Evolutionary conservation across 2,329 filamentous ascomycete genomes (phyloP), one percentile per base, ranked within the genome.

Genomic region (Paecilomyces variotii): DNA sequence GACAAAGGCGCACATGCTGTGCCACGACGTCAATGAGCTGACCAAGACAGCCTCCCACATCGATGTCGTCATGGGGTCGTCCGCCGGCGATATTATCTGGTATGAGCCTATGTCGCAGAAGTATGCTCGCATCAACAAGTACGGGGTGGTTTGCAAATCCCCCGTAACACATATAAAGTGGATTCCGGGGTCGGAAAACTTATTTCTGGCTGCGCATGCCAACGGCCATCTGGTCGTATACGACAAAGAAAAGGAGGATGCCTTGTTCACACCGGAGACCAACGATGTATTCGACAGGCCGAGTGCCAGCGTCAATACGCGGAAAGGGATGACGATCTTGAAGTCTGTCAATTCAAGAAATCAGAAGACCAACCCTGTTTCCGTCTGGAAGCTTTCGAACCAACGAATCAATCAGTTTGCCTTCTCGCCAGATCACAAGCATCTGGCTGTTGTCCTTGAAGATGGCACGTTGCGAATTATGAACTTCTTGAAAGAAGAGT

Each of bases 51-150:
- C 83, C 2, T 85, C 82, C 4, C 93, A 97, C 69, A 82, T 99
- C 50, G 94, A 99, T 71, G 81, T 99, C 24, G 86, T 96, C 59
- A 89, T 99, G 86, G 94, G 94, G 0, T 97, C 96, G 69, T 97
- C 93, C 5, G 95, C 92, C 0, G 91, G 92, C 45, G 94, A 99
- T 73, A 91, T 99, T 54, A 93, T 99, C 62, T 99, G 94, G 94
- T 97, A 94, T 80, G 94, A 99, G 74, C 92, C 94, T 10, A 90
- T 97, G 68, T 93, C 91, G 45, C 93, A 97, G 68, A 91, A 95
- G 71, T 99, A 99, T 74, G 90, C 91, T 2, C 87, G 94, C 24
- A 82, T 99, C 68, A 99, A 99, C 72, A 99, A 99, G 77, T 97
- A 97, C 72, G 93, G 93, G 26, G 84, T 89, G 58, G 95, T 97